Base-by-base conservation (phyloP, 164 flowering plant genomes). In the Vitis riparia region DNA sequence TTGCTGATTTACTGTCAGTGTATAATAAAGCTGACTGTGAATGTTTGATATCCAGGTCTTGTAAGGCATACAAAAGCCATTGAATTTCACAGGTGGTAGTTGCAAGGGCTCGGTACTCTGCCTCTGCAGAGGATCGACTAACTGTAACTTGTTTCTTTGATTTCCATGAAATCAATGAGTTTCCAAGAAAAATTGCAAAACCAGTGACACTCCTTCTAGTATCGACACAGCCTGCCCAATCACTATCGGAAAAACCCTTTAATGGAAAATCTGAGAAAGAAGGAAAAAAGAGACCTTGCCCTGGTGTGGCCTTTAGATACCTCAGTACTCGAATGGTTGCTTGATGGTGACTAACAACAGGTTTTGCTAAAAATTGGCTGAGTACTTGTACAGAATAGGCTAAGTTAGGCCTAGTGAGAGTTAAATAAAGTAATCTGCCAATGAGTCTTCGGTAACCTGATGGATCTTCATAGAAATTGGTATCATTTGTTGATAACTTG, bases 351-450 rank as follows among this genome's bases (percentile, higher is more conserved):
- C 9, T 1, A 0, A 3, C 19, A 6, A 3, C 55, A 11, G 67
- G 67, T 1, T 27, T 13, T 30, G 53, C 32, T 62, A 69, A 53
- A n/a, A 62, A 55, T 32, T 48, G 19, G 44, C 58, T 70, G 1
- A 70, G 62, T 12, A 63, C 8, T 7, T 66, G 37, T 12, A 69
- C 13, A 2, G 48, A 17, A 64, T 55, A 55, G 8, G 62, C n/a
- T 1, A 71, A 63, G 47, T 71, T 49, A 27, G 30, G 66, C 2
- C 62, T n/a, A 44, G 68, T 64, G 3, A 29, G n/a, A 9, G 67
- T 30, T 10, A 70, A 52, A 19, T 62, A 63, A 3, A 60, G 61
- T 12, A 70, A 27, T 44, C 32, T 62, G 9, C 67, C 67, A 5
- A 70, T 62, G 3, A 63, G 14, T 9, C 44, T 51, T 55, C 56